Evolutionary conservation across 495 filamentous ascomycete genomes (phyloP).

Genomic region (Penicillium diatomitis): DNA sequence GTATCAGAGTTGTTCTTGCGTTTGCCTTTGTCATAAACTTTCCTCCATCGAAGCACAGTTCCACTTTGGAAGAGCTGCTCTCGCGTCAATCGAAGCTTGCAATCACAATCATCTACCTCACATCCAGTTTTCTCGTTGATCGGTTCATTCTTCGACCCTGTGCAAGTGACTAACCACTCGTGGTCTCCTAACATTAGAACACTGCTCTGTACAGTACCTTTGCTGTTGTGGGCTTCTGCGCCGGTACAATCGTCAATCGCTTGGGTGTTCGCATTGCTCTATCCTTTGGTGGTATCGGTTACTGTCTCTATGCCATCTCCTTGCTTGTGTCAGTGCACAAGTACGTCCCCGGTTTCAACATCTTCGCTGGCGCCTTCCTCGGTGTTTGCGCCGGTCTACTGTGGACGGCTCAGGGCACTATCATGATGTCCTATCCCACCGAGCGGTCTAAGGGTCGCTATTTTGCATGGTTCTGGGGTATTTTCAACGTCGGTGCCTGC

Average conservation of each 20-base stretch:
- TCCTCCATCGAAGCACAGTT: too few species aligned
- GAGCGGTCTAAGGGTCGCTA: conserved; percentile 41
- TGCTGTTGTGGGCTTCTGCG: conserved; percentile 45
- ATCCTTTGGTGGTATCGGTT: conserved; percentile 38
- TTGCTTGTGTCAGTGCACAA: conserved; percentile 58
- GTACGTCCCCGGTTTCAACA: conserved; percentile 61
- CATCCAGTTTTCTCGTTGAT: neutral
- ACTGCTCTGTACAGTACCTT: conserved; percentile 57
- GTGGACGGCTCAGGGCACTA: conserved; percentile 44
- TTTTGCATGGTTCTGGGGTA: conserved; percentile 45
- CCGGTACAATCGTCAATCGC: conserved; percentile 41
- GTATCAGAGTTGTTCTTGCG: neutral
- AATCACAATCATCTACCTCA: too few species aligned
- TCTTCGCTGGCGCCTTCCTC: conserved; percentile 48
- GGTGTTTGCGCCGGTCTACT: conserved; percentile 41
- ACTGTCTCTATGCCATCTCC: conserved; percentile 36
- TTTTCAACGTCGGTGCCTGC: conserved; percentile 45
- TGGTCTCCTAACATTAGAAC: conserved; percentile 12
- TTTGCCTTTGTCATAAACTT: too few species aligned
- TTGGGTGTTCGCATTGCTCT: conserved; percentile 35
- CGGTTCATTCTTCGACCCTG: neutral
- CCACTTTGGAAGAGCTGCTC: too few species aligned
- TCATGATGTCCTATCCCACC: conserved; percentile 45
- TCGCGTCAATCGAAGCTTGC: too few species aligned
- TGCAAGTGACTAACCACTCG: neutral